Evolutionary conservation across 2,329 filamentous ascomycete species (phyloP).

Genomic region (Phialocephala sp.): DNA sequence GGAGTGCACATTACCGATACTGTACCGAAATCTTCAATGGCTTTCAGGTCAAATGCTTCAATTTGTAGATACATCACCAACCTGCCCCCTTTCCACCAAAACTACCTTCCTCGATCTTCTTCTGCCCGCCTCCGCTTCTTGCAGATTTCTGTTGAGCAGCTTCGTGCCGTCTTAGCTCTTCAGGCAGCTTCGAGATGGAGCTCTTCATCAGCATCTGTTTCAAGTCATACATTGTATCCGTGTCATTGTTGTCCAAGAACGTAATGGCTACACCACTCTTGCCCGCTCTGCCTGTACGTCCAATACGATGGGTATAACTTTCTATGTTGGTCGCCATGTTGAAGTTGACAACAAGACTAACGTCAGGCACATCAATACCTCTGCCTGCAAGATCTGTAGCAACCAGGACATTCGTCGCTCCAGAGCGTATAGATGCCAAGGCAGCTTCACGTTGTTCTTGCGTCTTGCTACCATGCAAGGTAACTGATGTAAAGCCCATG

Average conservation of each 20-base stretch:
- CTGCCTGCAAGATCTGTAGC: constrained; percentile 94
- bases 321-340: constrained; percentile 97
- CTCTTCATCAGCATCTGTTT: constrained; percentile 96
- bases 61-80: constrained; percentile 28
- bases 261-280: constrained; percentile 97
- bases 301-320: constrained; percentile 94
- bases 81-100: constrained; percentile 47
- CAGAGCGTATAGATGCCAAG: constrained; percentile 80
- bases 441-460: constrained; percentile 98
- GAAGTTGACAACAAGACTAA: constrained; percentile 95
- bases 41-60: too few relatives aligned
- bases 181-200: constrained; percentile 83
- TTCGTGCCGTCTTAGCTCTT: constrained; percentile 88
- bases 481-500: constrained; percentile 90
- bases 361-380: constrained; percentile 97
- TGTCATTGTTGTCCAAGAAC: constrained; percentile 89
- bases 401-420: constrained; percentile 84
- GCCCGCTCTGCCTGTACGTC: constrained; percentile 94
- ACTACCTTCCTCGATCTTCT: constrained; percentile 48
- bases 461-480: constrained; percentile 93
- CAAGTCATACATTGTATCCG: constrained; percentile 90
- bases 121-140: constrained; percentile 49
- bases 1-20: too few relatives aligned
- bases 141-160: constrained; percentile 83
- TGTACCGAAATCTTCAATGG: too few relatives aligned